phyloP scores from a whole-genome alignment of 2,329 filamentous ascomycete genomes.

The Teratosphaeria destructans region DNA sequence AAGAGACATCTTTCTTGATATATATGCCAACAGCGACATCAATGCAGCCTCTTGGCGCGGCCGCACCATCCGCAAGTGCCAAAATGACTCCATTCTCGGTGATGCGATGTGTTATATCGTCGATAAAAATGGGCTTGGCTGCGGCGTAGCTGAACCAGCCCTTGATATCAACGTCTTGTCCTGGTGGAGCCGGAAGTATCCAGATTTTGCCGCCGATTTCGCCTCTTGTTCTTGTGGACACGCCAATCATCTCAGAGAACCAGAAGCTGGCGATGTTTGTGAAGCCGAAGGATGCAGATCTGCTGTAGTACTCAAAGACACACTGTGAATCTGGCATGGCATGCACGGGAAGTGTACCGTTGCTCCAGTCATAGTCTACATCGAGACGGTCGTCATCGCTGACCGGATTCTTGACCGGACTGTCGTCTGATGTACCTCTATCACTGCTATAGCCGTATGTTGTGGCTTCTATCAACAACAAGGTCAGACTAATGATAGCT shows the following conservation, averaged over 20 bases:
- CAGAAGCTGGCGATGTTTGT: slow-evolving; percentile 11
- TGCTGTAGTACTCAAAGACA: slow-evolving; percentile 8
- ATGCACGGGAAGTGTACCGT: background rate
- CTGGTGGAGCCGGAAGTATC: slow-evolving; percentile 24
- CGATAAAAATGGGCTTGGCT: slow-evolving; percentile 23
- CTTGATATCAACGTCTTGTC: slow-evolving; percentile 27
- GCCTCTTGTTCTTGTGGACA: slow-evolving; percentile 8
- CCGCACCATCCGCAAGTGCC: slow-evolving; percentile 9
- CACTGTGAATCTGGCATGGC: slow-evolving; percentile 1
- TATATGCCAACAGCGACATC: slow-evolving; percentile 29
- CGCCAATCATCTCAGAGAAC: slow-evolving; percentile 18
- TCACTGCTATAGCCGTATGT: background rate
- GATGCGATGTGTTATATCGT: slow-evolving; percentile 21
- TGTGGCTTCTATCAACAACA: background rate
- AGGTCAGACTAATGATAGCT: background rate
- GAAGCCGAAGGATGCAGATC: slow-evolving; percentile 8
- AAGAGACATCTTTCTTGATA: slow-evolving; percentile 22
- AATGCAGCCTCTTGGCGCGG: slow-evolving; percentile 18
- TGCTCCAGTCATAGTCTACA: background rate
- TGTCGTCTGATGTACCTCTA: background rate
- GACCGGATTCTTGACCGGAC: background rate
- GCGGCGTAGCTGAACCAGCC: slow-evolving; percentile 29
- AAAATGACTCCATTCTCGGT: slow-evolving; percentile 11
- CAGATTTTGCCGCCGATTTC: slow-evolving; percentile 29
- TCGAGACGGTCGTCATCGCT: background rate